Base-by-base conservation (phyloP, 202 grass and related monocot genomes). In the Zoysia matrella region DNA sequence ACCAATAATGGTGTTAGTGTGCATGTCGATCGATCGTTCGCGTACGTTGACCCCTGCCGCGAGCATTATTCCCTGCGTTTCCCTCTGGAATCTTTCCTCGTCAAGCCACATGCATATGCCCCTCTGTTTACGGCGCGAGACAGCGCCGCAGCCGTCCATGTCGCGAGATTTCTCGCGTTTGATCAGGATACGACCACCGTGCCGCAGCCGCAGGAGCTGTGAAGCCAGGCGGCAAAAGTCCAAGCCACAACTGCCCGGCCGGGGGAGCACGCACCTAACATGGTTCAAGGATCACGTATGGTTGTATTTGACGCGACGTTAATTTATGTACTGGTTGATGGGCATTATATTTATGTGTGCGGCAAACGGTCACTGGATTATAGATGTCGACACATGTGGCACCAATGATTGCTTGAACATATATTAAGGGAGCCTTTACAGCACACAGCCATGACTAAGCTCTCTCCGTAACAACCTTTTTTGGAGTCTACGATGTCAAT, bases 221-320 rank as follows among this genome's bases (percentile, higher is more conserved):
- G 62, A 52, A 52, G 39, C 13, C 48, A 7, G 13, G 58, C 5
- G 60, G 82, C 78, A 89, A 81, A 85, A 73, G 77, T 89, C 82
- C 78, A 85, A 78, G 47, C 42, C 36, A 81, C 87, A 81, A 53
- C 66, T 85, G 82, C 85, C 77, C 50, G 48, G 73, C 30, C 30
- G 30, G 30, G 71, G 40, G 15, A 30, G 58, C 58, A 22, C 87
- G 11, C 87, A 89, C 67, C 83, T 86, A 89, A 89, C 83, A 73
- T 82, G 87, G 58, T 1, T 46, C 72, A 82, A 70, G 82, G 67
- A 67, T 81, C 87, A 52, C 44, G 58, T 52, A 74, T 74, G 43
- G 40, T 36, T 76, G 76, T 67, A 66, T 74, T 60, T 61, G 78
- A 52, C 15, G 46, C 42, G 45, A 62, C 16, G 57, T 62, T 76